Evolutionary conservation across 1,284 basidiomycete species (phyloP).

Genomic region (Puccinia brachypodii): DNA sequence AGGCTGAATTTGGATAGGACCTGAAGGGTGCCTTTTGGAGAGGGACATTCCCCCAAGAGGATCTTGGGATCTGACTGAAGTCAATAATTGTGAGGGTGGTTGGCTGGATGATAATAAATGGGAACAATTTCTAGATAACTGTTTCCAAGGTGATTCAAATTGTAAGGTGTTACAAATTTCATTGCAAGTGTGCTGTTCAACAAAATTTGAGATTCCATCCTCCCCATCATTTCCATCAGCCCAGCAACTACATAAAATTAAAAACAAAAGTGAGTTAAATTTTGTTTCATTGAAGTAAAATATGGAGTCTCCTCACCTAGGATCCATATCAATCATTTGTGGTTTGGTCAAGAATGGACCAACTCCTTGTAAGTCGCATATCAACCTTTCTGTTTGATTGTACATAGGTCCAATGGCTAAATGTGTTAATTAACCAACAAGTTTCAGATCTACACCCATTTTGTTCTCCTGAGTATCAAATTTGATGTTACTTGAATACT

Average conservation of each 20-base stretch:
- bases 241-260: neutral
- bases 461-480: neutral
- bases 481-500: constrained; percentile 15
- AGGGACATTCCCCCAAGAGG: neutral
- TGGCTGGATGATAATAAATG: no score
- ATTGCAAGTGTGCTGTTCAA: neutral
- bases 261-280: neutral
- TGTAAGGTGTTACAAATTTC: neutral
- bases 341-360: neutral
- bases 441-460: neutral
- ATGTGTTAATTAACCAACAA: neutral
- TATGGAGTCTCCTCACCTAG: neutral
- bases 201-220: neutral
- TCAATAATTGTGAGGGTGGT: neutral
- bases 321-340: constrained; percentile 13
- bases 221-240: neutral
- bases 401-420: neutral
- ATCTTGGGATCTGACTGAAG: neutral
- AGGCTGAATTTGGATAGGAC: neutral
- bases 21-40: neutral
- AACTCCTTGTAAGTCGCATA: constrained; percentile 13
- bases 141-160: neutral
- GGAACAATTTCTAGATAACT: neutral
- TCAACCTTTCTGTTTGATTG: neutral
- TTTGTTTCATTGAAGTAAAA: neutral